Percentiles rank a stretch among this genome's conserved stretches.
Conservation (phyloP, 495 filamentous ascomycete species). For the Clohesyomyces aquaticus region DNA sequence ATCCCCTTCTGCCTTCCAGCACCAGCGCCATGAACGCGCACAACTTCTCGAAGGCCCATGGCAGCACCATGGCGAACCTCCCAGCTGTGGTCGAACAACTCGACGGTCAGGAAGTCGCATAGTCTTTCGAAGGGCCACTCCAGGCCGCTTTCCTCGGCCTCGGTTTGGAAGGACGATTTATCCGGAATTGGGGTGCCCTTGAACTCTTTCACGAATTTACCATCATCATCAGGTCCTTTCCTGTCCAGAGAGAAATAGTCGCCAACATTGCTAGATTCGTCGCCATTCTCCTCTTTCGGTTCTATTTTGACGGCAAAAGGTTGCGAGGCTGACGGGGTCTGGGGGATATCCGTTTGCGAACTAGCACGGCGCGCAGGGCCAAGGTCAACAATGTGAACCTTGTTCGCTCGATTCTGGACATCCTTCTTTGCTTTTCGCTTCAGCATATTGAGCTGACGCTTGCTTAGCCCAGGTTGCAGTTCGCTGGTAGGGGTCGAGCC, state of each 20-base stretch:
- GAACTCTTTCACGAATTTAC: slow-evolving; percentile 92
- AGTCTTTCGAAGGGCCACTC: slow-evolving; percentile 94
- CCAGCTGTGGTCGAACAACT: slow-evolving; percentile 93
- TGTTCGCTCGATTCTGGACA: slow-evolving; percentile 68
- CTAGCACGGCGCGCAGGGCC: slow-evolving; percentile 60
- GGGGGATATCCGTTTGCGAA: slow-evolving; percentile 55
- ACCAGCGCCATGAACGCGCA: slow-evolving; percentile 87
- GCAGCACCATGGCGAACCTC: slow-evolving; percentile 97
- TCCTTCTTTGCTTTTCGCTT: slow-evolving; percentile 71
- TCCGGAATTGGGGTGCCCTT: slow-evolving; percentile 74
- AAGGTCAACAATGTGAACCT: slow-evolving; percentile 87
- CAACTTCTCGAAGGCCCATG: slow-evolving; percentile 89
- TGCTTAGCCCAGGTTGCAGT: slow-evolving; percentile 78
- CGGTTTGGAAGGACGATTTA: slow-evolving; percentile 67
- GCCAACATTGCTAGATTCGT: slow-evolving; percentile 55
- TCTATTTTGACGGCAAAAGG: slow-evolving; percentile 71
- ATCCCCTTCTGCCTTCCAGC: slow-evolving; percentile 80
- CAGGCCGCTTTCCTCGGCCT: slow-evolving; percentile 73
- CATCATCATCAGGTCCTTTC: slow-evolving; percentile 77
- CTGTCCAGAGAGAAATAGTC: slow-evolving; percentile 91
- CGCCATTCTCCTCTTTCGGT: slow-evolving; percentile 59
- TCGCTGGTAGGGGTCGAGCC: slow-evolving; percentile 63
- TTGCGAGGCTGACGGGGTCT: slow-evolving; percentile 65
- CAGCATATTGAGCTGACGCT: slow-evolving; percentile 87
- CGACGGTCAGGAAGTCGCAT: slow-evolving; percentile 88